These are phyloP conservation scores for Elongisporangium prolatum DNA, from an alignment of 352 stramenopile species.

Conservation along the genomic window DNA sequence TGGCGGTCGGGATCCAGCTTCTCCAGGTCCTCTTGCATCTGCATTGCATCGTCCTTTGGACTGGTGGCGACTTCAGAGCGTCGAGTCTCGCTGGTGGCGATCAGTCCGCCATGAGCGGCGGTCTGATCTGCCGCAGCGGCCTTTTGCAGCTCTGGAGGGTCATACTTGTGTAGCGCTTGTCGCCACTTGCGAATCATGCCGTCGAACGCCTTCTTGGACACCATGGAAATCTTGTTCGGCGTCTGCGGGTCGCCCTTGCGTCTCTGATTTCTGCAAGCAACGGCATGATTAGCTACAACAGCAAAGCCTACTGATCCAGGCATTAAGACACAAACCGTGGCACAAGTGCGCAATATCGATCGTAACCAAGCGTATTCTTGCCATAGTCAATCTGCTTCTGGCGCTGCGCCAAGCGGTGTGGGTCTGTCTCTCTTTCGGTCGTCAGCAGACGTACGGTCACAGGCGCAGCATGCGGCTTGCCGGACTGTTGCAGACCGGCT, in stretches of 20 bases:
- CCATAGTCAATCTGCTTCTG: slow-evolving; percentile 93
- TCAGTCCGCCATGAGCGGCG: background rate
- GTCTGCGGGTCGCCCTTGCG: slow-evolving; percentile 61
- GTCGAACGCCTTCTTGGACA: slow-evolving; percentile 85
- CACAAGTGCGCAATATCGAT: slow-evolving; percentile 69
- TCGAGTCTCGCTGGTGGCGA: background rate
- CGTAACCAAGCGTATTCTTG: slow-evolving; percentile 92
- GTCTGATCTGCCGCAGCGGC: slow-evolving; percentile 3
- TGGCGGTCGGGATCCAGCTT: slow-evolving; percentile 17
- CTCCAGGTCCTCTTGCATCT: slow-evolving; percentile 13
- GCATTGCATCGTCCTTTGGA: background rate
- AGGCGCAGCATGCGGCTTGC: background rate
- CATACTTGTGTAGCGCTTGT: slow-evolving; percentile 76
- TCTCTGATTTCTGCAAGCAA: slow-evolving; percentile 32
- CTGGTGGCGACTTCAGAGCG: background rate
- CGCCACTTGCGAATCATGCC: slow-evolving; percentile 71
- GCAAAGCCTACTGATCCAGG: background rate
- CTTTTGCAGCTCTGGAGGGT: slow-evolving; percentile 57
- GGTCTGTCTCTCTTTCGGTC: slow-evolving; percentile 66
- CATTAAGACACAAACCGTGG: slow-evolving; percentile 26
- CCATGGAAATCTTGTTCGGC: slow-evolving; percentile 67
- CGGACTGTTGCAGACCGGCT: background rate
- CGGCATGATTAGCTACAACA: background rate
- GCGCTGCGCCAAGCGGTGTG: slow-evolving; percentile 81
- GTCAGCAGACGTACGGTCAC: slow-evolving; percentile 40